A percentile compares a stretch with the other conserved stretches of the same genome.
phyloP scores from a whole-genome alignment of 768 basidiomycete genomes.

The Podaxis carcinomalis region DNA sequence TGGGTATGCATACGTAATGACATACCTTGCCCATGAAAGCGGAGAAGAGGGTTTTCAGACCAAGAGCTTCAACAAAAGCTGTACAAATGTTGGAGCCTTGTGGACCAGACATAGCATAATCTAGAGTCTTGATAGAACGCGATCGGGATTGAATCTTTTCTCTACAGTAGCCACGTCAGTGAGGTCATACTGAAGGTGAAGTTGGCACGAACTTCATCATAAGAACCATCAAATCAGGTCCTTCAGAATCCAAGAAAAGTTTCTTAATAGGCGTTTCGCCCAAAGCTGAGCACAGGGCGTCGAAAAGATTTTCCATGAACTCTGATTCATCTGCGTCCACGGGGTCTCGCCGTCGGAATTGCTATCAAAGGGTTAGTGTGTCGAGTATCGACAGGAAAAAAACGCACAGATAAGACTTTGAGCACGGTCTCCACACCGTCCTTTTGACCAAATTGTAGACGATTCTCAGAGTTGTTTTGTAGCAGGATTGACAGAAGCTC shows the following conservation, averaged over 20 bases:
- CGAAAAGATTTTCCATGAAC: conserved; percentile 98
- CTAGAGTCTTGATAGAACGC: conserved; percentile 85
- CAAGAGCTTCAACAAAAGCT: conserved; percentile 82
- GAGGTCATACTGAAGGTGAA: neutral
- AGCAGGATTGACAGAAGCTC: conserved; percentile 91
- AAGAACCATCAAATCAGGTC: conserved; percentile 95
- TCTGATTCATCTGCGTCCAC: conserved; percentile 86
- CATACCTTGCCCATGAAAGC: conserved; percentile 92
- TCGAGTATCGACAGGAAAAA: neutral
- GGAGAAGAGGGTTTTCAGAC: conserved; percentile 87
- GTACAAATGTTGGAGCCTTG: conserved; percentile 69
- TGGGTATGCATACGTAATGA: neutral
- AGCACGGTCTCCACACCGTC: conserved; percentile 78
- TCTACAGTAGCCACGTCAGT: conserved; percentile 32
- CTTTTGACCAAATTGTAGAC: conserved; percentile 61
- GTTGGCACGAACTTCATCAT: conserved; percentile 82
- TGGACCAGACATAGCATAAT: conserved; percentile 83
- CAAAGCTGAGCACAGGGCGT: conserved; percentile 82
- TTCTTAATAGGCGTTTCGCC: conserved; percentile 75
- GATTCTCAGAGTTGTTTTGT: conserved; percentile 67
- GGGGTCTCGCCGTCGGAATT: conserved; percentile 85
- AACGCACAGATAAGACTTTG: conserved; percentile 74
- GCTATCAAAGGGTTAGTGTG: conserved; percentile 41
- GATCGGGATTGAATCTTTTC: conserved; percentile 80
- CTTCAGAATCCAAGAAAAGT: conserved; percentile 85